A percentile compares a stretch with the other conserved stretches of the same genome.
These are phyloP conservation scores for Haplosporangium sp. DNA, from an alignment of 371 early-diverging fungal genomes.

Conservation along the genomic window DNA sequence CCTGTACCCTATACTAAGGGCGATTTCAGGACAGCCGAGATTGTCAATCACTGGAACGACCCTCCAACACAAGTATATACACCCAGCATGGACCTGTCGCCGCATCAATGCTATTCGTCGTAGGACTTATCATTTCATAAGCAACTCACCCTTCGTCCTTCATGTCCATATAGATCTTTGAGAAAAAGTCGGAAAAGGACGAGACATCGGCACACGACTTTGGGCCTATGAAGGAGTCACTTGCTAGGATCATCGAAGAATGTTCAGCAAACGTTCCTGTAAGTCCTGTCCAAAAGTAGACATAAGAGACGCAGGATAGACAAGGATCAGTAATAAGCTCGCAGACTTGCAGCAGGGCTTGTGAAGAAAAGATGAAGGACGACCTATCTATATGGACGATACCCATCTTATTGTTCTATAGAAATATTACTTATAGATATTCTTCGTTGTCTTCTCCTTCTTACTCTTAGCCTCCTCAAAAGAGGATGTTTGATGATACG, in stretches of 20 bases:
- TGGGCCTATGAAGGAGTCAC: conserved; percentile 30
- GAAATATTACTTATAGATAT: neutral
- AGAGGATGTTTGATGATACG: conserved; percentile 70
- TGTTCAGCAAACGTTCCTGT: conserved; percentile 43
- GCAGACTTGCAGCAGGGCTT: neutral
- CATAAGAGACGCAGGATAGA: neutral
- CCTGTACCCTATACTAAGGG: conserved; percentile 43
- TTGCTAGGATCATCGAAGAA: conserved; percentile 34
- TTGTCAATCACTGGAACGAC: conserved; percentile 65
- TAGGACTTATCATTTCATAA: neutral
- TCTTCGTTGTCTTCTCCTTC: neutral
- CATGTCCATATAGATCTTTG: conserved; percentile 47
- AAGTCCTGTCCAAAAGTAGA: conserved; percentile 5
- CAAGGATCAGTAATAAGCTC: neutral
- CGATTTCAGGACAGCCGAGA: conserved; percentile 60
- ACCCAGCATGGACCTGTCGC: neutral
- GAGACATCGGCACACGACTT: conserved; percentile 29
- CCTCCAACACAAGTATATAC: conserved; percentile 59
- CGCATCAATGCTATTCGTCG: too few species aligned
- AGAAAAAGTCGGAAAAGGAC: conserved; percentile 18
- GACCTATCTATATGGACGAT: too few species aligned
- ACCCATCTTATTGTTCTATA: too few species aligned
- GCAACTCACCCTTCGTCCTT: neutral
- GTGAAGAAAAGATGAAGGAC: too few species aligned
- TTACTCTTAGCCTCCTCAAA: conserved; percentile 60